Conservation (phyloP, 2,329 filamentous ascomycete genomes). For the Monosporascus sp. region DNA sequence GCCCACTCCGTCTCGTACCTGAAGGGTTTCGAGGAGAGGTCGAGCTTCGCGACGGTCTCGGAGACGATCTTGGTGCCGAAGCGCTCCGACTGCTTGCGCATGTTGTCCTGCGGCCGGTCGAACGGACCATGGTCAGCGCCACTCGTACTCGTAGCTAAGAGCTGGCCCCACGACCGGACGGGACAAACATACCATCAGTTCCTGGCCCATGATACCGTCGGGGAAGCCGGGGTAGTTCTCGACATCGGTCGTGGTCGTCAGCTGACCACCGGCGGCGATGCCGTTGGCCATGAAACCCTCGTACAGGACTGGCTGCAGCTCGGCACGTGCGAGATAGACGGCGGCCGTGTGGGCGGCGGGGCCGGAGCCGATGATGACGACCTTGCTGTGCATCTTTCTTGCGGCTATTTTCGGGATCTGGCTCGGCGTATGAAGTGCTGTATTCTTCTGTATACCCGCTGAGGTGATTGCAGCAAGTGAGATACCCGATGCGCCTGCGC, state of each 20-base stretch:
- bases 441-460: constrained; percentile 51
- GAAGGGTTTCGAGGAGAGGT: constrained; percentile 80
- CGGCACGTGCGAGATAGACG: constrained; percentile 90
- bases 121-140: neutral
- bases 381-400: constrained; percentile 82
- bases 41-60: constrained; percentile 86
- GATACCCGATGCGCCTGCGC: constrained; percentile 67
- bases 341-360: constrained; percentile 96
- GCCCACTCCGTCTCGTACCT: constrained; percentile 89
- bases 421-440: constrained; percentile 16
- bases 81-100: constrained; percentile 84
- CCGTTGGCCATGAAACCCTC: constrained; percentile 98
- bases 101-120: constrained; percentile 59
- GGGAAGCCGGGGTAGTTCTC: constrained; percentile 98
- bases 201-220: constrained; percentile 76
- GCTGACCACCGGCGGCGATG: constrained; percentile 90
- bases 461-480: constrained; percentile 67
- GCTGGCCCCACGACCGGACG: neutral
- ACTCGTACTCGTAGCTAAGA: too few relatives aligned
- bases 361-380: constrained; percentile 92
- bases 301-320: constrained; percentile 91
- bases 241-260: constrained; percentile 96
- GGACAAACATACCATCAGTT: constrained; percentile 65
- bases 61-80: constrained; percentile 92
- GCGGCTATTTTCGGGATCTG: constrained; percentile 35